Conservation (phyloP, 1,284 basidiomycete genomes). For the Afroboletus lepidellus region DNA sequence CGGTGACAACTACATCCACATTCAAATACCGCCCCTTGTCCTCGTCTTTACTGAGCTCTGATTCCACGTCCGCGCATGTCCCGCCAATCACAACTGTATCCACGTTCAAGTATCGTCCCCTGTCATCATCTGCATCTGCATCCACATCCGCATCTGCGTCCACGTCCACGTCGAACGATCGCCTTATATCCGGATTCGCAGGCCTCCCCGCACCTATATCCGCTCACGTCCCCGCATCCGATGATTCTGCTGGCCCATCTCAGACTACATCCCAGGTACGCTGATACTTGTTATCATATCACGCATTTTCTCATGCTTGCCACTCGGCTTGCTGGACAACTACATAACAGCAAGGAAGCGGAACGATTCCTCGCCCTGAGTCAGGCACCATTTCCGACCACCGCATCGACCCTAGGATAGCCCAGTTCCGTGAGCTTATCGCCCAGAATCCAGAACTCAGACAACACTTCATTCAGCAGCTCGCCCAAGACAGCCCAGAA, state of each 20-base stretch:
- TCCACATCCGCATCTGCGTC: neutral
- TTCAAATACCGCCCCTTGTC: neutral
- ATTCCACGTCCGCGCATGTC: neutral
- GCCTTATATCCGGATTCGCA: neutral
- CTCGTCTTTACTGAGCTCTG: neutral
- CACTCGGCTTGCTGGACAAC: neutral
- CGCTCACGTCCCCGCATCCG: neutral
- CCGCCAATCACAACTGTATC: neutral
- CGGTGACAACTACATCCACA: neutral
- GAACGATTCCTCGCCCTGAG: neutral
- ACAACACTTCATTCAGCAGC: constrained; percentile 1
- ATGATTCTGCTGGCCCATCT: neutral
- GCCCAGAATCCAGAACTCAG: neutral
- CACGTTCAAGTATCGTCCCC: neutral
- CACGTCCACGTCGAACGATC: no score
- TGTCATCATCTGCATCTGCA: neutral
- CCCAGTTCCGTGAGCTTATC: constrained; percentile 5
- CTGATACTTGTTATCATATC: neutral
- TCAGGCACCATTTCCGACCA: neutral
- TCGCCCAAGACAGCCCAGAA: constrained; percentile 2
- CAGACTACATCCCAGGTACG: neutral
- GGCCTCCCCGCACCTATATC: neutral
- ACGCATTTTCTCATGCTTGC: neutral
- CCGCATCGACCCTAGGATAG: neutral
- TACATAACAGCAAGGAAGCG: neutral